Conservation (phyloP, 2,329 filamentous ascomycete species). For the Verticillium albo-atrum region DNA sequence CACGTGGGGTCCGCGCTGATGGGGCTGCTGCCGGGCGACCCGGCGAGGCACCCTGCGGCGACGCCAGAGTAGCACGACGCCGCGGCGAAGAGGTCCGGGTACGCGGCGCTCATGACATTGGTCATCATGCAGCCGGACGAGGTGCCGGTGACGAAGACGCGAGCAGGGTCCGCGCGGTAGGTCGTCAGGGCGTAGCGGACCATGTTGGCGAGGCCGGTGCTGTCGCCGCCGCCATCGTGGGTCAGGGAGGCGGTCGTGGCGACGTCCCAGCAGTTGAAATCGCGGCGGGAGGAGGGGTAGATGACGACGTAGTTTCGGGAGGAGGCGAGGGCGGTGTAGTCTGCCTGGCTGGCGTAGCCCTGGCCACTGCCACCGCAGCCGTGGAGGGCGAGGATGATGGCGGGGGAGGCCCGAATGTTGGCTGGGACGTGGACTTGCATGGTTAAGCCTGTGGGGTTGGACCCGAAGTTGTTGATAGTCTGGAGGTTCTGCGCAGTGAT, state of each 20-base stretch:
- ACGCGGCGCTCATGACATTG: conserved; percentile 27
- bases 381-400: conserved; percentile 10
- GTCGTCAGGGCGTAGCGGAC: conserved; percentile 39
- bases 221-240: conserved; percentile 44
- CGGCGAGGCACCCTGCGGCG: conserved; percentile 24
- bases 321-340: conserved; percentile 27
- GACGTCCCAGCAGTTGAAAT: conserved; percentile 45
- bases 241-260: conserved; percentile 35
- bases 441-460: conserved; percentile 10
- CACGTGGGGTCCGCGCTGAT: conserved; percentile 27
- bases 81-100: conserved; percentile 28
- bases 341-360: conserved; percentile 4
- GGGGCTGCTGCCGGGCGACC: conserved; percentile 12
- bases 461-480: conserved; percentile 6
- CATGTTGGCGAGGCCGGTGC: conserved; percentile 44
- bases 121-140: conserved; percentile 30
- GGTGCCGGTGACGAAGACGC: conserved; percentile 40
- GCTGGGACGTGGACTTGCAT: conserved; percentile 9
- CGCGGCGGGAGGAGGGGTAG: conserved; percentile 19
- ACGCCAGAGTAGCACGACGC: conserved; percentile 27
- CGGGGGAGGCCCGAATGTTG: conserved; percentile 5
- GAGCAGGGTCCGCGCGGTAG: conserved; percentile 37
- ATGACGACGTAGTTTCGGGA: conserved; percentile 38
- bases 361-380: conserved; percentile 11
- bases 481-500: conserved; percentile 3